A percentile compares a stretch with the other conserved stretches of the same genome.
Evolutionary conservation across 768 basidiomycete species (phyloP).

Genomic region (Leccinum truebloodii): DNA sequence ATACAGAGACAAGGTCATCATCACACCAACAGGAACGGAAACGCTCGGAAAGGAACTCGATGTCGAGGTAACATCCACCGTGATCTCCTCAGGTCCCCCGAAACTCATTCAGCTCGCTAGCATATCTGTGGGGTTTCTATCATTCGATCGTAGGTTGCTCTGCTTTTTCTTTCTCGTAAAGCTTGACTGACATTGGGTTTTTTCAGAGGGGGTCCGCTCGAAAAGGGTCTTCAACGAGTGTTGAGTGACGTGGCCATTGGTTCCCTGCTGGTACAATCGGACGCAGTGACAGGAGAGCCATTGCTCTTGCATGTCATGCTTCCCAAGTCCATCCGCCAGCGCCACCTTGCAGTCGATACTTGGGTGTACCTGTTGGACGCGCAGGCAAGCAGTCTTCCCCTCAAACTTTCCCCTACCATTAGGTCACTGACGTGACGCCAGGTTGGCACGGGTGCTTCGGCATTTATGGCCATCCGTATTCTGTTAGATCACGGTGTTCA

Average conservation of each 20-base stretch:
- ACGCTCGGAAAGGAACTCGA: conserved; percentile 63
- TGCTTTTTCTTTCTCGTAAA: not conserved
- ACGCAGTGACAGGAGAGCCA: conserved; percentile 83
- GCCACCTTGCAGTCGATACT: conserved; percentile 62
- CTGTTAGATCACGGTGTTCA: conserved; percentile 90
- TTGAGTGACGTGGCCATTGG: conserved; percentile 86
- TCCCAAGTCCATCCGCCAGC: conserved; percentile 68
- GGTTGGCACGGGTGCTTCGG: conserved; percentile 92
- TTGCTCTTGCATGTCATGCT: conserved; percentile 80
- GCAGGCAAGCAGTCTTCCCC: conserved; percentile 49
- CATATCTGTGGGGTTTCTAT: conserved; percentile 87
- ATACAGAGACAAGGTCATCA: conserved; percentile 56
- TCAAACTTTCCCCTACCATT: not conserved
- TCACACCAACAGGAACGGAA: conserved; percentile 63
- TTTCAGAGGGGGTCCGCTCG: conserved; percentile 81
- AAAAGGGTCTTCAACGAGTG: conserved; percentile 87
- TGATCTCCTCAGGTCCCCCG: not conserved
- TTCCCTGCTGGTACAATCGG: conserved; percentile 88
- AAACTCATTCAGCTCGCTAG: conserved; percentile 36
- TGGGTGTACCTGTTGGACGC: conserved; percentile 91
- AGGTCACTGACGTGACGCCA: conserved; percentile 31
- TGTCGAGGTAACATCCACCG: conserved; percentile 47
- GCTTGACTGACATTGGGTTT: conserved; percentile 6
- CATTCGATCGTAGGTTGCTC: conserved; percentile 69
- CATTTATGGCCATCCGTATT: conserved; percentile 94